Conservation (phyloP, 768 basidiomycete species). For the Tephrocybe sp. region DNA sequence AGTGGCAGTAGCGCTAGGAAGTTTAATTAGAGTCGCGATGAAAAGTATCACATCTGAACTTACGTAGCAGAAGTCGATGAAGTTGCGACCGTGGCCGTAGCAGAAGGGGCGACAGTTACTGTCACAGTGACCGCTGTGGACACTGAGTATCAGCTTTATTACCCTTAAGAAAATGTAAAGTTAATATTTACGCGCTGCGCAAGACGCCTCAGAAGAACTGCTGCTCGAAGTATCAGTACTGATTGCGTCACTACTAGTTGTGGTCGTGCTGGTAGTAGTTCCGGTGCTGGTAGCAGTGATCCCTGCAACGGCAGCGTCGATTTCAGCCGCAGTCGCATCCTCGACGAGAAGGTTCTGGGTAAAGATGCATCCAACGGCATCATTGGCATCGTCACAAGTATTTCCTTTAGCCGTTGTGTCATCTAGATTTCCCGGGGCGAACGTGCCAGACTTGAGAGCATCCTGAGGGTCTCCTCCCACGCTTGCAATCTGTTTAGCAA, state of each 20-base stretch:
- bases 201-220: constrained; percentile 1
- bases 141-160: background rate
- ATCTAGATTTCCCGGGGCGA: constrained; percentile 50
- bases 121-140: constrained; percentile 23
- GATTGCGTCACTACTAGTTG: background rate
- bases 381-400: constrained; percentile 50
- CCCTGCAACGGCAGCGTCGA: constrained; percentile 43
- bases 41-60: background rate
- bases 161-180: background rate
- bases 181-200: constrained; percentile 15
- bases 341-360: constrained; percentile 55
- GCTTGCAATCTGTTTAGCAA: constrained; percentile 61
- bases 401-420: constrained; percentile 56
- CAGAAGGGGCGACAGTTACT: constrained; percentile 13
- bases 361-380: constrained; percentile 60
- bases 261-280: constrained; percentile 4
- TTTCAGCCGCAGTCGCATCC: constrained; percentile 57
- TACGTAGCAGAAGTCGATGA: constrained; percentile 9
- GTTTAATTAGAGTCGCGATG: background rate
- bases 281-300: constrained; percentile 20
- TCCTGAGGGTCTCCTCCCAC: constrained; percentile 60
- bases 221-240: background rate
- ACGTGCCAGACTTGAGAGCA: constrained; percentile 60
- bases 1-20: constrained; percentile 15
- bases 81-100: constrained; percentile 12